Percentiles rank a stretch among this genome's conserved stretches.
These are phyloP conservation scores for Suillus luteus DNA, from an alignment of 768 basidiomycete genomes.

Conservation along the genomic window DNA sequence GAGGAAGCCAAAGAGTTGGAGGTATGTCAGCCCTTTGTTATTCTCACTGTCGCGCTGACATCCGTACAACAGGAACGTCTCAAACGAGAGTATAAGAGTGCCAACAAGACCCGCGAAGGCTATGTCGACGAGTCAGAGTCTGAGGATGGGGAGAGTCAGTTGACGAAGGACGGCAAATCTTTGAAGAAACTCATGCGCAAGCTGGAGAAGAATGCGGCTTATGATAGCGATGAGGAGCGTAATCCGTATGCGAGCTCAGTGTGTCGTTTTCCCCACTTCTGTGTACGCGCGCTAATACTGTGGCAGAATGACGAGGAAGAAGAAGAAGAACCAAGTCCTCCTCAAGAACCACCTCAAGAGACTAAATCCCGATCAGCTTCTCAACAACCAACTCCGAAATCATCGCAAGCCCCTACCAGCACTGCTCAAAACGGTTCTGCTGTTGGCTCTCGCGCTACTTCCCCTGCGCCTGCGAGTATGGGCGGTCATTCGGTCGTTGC, in stretches of 20 bases:
- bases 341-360: slow-evolving; percentile 44
- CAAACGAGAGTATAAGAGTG: slow-evolving; percentile 77
- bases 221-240: slow-evolving; percentile 78
- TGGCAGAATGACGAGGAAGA: slow-evolving; percentile 70
- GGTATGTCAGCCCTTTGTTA: slow-evolving; percentile 42
- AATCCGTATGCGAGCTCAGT: slow-evolving; percentile 85
- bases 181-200: slow-evolving; percentile 87
- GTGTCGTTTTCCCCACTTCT: slow-evolving; percentile 29
- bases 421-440: slow-evolving; percentile 29
- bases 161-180: slow-evolving; percentile 71
- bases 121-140: slow-evolving; percentile 78
- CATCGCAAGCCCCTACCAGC: slow-evolving; percentile 35
- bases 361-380: slow-evolving; percentile 49
- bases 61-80: slow-evolving; percentile 63
- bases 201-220: slow-evolving; percentile 78
- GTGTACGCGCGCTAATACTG: slow-evolving; percentile 12
- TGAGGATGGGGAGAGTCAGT: slow-evolving; percentile 58
- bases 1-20: slow-evolving; percentile 85
- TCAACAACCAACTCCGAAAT: slow-evolving; percentile 34
- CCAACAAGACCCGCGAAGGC: slow-evolving; percentile 73
- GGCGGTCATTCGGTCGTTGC: slow-evolving; percentile 82
- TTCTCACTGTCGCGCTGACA: neutral
- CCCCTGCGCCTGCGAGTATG: slow-evolving; percentile 50
- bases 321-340: slow-evolving; percentile 55
- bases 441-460: slow-evolving; percentile 56